A percentile compares a stretch with the other conserved stretches of the same genome.
Evolutionary conservation across 169 alveolate genomes (phyloP).

Genomic region (Plasmodium adleri): DNA sequence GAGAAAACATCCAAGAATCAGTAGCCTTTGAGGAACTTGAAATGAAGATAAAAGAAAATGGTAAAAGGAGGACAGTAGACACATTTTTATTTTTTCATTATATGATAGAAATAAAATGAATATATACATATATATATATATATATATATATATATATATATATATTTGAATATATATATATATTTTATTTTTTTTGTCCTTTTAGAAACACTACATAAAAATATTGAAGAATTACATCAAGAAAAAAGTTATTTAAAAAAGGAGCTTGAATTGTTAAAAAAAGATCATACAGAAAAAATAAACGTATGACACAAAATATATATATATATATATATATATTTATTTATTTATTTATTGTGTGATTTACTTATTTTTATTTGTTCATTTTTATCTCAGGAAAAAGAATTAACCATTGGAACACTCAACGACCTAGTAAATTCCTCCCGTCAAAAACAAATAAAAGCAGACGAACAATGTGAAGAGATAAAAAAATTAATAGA

Average conservation of each 20-base stretch:
- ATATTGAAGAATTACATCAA: conserved; percentile 46
- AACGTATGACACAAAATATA: conserved; percentile 8
- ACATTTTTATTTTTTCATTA: background rate
- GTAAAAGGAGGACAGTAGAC: conserved; percentile 1
- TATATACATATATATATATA: background rate
- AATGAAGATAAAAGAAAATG: conserved; percentile 73
- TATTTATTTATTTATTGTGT: background rate
- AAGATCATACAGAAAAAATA: conserved; percentile 28
- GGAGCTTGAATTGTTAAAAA: conserved; percentile 23
- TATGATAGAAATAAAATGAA: background rate
- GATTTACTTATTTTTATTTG: background rate
- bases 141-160: background rate
- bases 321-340: conserved; percentile 12
- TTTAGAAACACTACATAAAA: conserved; percentile 56
- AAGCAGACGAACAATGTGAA: conserved; percentile 24
- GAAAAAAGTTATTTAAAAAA: conserved; percentile 12
- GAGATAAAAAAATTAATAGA: conserved; percentile 42
- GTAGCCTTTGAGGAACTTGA: conserved; percentile 74
- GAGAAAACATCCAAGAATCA: conserved; percentile 33
- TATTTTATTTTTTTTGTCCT: background rate
- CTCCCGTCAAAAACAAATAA: background rate
- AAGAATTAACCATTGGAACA: conserved; percentile 30
- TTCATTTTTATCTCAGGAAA: conserved; percentile 9
- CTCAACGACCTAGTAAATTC: conserved; percentile 26
- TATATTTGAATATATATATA: background rate